These are phyloP conservation scores for Cystobasidium tubakii DNA, from an alignment of 768 basidiomycete species.

Conservation along the genomic window DNA sequence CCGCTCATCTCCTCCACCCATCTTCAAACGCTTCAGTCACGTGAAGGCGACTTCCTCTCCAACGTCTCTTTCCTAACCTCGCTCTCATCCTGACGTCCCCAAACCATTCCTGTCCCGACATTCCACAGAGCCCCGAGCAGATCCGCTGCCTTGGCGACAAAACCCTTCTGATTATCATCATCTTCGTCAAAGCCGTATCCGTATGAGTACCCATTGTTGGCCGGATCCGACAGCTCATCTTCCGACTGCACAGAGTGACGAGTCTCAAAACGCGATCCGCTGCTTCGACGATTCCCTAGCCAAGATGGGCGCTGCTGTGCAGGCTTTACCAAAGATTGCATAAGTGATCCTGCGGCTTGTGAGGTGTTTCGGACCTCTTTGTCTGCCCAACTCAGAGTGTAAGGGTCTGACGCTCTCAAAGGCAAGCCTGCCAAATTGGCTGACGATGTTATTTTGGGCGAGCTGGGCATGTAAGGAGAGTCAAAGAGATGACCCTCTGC, in stretches of 20 bases:
- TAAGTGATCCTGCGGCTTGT: background rate
- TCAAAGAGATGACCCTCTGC: slow-evolving; percentile 1
- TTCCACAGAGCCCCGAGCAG: slow-evolving; percentile 31
- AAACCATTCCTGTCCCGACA: slow-evolving; percentile 21
- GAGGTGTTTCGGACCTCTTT: background rate
- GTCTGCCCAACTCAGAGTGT: slow-evolving; percentile 3
- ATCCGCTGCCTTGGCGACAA: slow-evolving; percentile 13
- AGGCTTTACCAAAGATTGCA: background rate
- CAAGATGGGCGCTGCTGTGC: background rate
- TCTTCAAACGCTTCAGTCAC: no score
- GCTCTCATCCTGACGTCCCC: background rate
- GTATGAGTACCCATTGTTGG: slow-evolving; percentile 31
- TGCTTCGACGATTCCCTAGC: background rate
- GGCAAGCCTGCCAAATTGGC: slow-evolving; percentile 3
- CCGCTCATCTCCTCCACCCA: no score
- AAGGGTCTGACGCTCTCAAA: slow-evolving; percentile 2
- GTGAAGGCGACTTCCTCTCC: background rate
- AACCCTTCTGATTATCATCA: slow-evolving; percentile 13
- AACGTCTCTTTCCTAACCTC: background rate
- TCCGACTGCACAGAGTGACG: background rate
- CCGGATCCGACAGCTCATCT: slow-evolving; percentile 30
- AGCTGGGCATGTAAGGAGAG: slow-evolving; percentile 34
- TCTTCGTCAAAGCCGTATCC: slow-evolving; percentile 26
- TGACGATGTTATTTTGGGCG: background rate
- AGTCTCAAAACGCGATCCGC: background rate